These are phyloP conservation scores for Verticillium nonalfalfae DNA, from an alignment of 2,329 filamentous ascomycete species.

Conservation along the genomic window DNA sequence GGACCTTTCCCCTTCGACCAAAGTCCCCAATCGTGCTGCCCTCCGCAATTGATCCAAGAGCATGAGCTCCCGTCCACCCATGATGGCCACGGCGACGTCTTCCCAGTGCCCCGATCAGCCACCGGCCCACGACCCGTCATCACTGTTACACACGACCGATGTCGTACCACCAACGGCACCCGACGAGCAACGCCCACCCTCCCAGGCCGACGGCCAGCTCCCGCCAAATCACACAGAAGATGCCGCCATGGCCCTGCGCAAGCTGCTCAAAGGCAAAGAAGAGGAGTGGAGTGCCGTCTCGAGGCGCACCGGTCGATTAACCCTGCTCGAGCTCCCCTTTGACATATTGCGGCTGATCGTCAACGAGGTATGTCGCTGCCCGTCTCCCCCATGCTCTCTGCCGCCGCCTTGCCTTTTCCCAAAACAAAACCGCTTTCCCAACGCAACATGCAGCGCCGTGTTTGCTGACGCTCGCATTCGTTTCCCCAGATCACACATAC, in stretches of 20 bases:
- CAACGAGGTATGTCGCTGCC: conserved; percentile 54
- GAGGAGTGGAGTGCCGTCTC: conserved; percentile 59
- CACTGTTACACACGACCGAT: background rate
- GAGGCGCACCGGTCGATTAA: conserved; percentile 29
- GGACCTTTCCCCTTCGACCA: background rate
- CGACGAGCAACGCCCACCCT: background rate
- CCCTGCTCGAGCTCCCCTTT: conserved; percentile 67
- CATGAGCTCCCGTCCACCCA: background rate
- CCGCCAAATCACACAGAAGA: conserved; percentile 10
- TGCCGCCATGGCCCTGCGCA: conserved; percentile 16
- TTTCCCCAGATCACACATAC: conserved; percentile 63
- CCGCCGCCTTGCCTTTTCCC: too few species aligned
- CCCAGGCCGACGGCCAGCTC: conserved; percentile 1
- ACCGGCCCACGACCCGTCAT: background rate
- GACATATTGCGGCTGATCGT: conserved; percentile 75
- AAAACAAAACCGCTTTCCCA: too few species aligned
- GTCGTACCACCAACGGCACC: background rate
- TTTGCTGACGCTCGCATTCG: conserved; percentile 5
- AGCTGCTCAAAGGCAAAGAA: conserved; percentile 52
- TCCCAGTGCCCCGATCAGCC: background rate
- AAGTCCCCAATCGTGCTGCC: background rate
- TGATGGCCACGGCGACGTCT: background rate
- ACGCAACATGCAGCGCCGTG: background rate
- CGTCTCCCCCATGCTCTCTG: background rate
- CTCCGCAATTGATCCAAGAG: background rate